phyloP scores from a whole-genome alignment of 83 land plant genomes.

The Diphasiastrum complanatum region DNA sequence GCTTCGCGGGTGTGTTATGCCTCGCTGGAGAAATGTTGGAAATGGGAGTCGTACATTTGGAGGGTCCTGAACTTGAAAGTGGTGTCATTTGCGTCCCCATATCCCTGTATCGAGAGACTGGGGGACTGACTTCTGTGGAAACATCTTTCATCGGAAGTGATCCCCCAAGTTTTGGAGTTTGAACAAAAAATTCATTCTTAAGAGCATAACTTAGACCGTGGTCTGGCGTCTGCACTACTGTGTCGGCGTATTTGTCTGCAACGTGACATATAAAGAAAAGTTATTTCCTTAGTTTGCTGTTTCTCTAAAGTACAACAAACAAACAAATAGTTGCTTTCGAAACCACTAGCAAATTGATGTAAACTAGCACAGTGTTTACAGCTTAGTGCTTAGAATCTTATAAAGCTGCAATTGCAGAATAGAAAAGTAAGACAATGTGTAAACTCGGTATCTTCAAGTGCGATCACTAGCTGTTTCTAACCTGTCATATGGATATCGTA shows the following conservation, averaged over 20 bases:
- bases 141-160: slow-evolving; percentile 44
- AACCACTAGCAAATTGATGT: too few relatives aligned
- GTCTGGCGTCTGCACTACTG: slow-evolving; percentile 32
- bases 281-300: too few relatives aligned
- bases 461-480: too few relatives aligned
- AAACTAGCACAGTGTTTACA: too few relatives aligned
- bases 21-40: slow-evolving; percentile 50
- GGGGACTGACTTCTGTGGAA: slow-evolving; percentile 20
- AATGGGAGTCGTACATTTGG: slow-evolving; percentile 52
- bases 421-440: too few relatives aligned
- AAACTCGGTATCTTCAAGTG: too few relatives aligned
- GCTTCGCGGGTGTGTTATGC: slow-evolving; percentile 55
- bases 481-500: too few relatives aligned
- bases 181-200: slow-evolving; percentile 38
- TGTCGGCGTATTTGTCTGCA: slow-evolving; percentile 60
- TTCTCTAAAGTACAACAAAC: too few relatives aligned
- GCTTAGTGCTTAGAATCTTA: too few relatives aligned
- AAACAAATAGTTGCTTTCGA: too few relatives aligned
- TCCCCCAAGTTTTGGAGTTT: slow-evolving; percentile 14
- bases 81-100: slow-evolving; percentile 71
- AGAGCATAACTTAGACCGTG: slow-evolving; percentile 27
- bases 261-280: too few relatives aligned
- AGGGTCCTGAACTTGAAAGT: slow-evolving; percentile 48
- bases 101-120: slow-evolving; percentile 44
- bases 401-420: too few relatives aligned